Base-by-base conservation (phyloP, 345 rosid species). In the Lepidium didymum region DNA sequence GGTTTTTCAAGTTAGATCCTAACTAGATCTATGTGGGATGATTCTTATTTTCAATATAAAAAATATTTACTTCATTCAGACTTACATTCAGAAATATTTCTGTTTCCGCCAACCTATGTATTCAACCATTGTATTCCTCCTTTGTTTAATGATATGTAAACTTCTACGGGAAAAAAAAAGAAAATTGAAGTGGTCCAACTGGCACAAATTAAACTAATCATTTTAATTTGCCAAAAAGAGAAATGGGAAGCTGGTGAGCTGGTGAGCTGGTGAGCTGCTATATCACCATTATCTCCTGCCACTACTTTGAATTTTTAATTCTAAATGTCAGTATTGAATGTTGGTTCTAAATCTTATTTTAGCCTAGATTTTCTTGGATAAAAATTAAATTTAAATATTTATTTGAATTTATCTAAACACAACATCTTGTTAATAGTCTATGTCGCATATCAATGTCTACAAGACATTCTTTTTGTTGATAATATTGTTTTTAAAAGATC, bases 261-360 rank as follows among this genome's bases (percentile, higher is more conserved):
- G n/a, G n/a, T n/a, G n/a, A n/a, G n/a, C 77, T 58, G 72, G 67
- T 73, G 67, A 74, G 62, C 73, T 74, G 67, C 73, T 66, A 52
- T 68, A 58, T 52, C 56, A 35, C 50, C 72, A 59, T 52, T 60
- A 72, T 59, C 68, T 43, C 56, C 43, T 43, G 62, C 27, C 62
- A 59, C 10, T 33, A n/a, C 71, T 67, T 73, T 54, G 51, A n/a
- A 33, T 5, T 51, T 54, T 34, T 58, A 56, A 23, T 41, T 18
- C 9, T 57, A 21, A 9, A n/a, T 50, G 67, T 64, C 66, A 45
- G 64, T 72, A 33, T 46, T 37, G 72, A 57, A 73, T 65, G 67
- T 50, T 73, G 67, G 67, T 33, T 49, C 58, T 47, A 38, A 49
- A 65, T 56, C 18, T 27, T 25, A 25, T 25, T 25, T 21, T 15